Conservation (phyloP, 139 green algal species). For the Micractinium sp. region DNA sequence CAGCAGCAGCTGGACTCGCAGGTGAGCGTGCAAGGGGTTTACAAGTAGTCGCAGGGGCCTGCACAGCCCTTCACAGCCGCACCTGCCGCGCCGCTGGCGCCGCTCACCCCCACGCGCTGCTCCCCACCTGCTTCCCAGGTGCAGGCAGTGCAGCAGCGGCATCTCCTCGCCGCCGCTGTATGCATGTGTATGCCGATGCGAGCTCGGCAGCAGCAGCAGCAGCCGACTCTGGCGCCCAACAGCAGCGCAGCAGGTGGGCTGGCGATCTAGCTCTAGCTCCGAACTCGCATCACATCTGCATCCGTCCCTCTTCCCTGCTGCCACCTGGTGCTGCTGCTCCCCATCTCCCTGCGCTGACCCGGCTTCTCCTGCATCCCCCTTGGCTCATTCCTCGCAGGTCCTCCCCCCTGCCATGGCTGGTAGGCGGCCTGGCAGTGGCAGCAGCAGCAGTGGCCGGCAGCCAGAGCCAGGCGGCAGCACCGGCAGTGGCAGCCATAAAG, state of each 20-base stretch:
- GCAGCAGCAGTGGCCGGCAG: not conserved
- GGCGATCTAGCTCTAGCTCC: no score
- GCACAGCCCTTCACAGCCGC: not conserved
- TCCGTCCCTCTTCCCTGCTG: not conserved
- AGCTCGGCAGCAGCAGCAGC: not conserved
- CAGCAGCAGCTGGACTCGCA: not conserved
- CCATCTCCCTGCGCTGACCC: no score
- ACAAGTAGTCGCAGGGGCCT: no score
- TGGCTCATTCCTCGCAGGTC: not conserved
- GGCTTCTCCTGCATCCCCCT: not conserved
- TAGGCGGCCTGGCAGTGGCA: slow-evolving; percentile 2
- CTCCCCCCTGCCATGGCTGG: slow-evolving; percentile 9
- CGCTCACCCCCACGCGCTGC: not conserved
- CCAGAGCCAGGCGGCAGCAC: not conserved
- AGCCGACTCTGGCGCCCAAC: not conserved
- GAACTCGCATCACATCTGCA: no score
- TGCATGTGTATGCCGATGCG: not conserved
- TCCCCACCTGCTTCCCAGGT: not conserved
- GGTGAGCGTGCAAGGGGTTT: not conserved
- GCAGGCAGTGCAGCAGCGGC: not conserved
- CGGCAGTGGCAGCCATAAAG: slow-evolving; percentile 8
- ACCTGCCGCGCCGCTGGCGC: not conserved
- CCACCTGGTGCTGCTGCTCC: not conserved
- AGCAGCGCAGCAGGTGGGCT: not conserved
- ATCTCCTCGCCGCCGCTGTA: not conserved